Percentiles rank a stretch among this genome's conserved stretches.
Evolutionary conservation across 768 basidiomycete genomes (phyloP).

Genomic region (Candolleomyces eurysporus): DNA sequence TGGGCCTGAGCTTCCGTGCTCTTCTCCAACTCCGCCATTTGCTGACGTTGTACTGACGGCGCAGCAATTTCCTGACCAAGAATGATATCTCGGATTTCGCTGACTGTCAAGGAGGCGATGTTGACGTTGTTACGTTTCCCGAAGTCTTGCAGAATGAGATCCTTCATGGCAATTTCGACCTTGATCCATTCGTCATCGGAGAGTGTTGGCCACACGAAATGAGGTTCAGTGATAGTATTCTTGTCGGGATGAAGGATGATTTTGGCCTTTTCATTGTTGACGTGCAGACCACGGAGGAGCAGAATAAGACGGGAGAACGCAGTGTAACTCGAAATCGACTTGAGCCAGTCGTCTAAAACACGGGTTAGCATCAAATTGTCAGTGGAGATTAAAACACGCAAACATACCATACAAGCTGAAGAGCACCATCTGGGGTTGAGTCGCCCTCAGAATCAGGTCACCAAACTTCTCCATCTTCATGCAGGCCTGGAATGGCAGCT

Average conservation of each 20-base stretch:
- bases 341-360: conserved; percentile 89
- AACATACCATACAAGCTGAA: conserved; percentile 88
- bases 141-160: conserved; percentile 94
- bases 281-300: conserved; percentile 94
- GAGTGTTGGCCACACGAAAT: conserved; percentile 96
- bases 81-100: conserved; percentile 97
- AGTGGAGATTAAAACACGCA: too few relatives aligned
- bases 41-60: conserved; percentile 93
- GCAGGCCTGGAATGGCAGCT: conserved; percentile 98
- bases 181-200: conserved; percentile 98
- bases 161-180: conserved; percentile 98
- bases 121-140: conserved; percentile 99
- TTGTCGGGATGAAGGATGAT: conserved; percentile 97
- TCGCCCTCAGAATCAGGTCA: conserved; percentile 93
- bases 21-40: conserved; percentile 99
- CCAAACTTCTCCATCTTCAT: conserved; percentile 99
- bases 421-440: conserved; percentile 98
- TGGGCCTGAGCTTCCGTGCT: conserved; percentile 91
- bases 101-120: conserved; percentile 93
- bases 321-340: conserved; percentile 97
- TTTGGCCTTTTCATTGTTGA: conserved; percentile 99
- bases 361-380: not conserved
- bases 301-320: conserved; percentile 98
- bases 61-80: conserved; percentile 98
- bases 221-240: conserved; percentile 93